These are phyloP conservation scores for Syncephalastrum contaminatum DNA, from an alignment of 371 early-diverging fungal genomes.

Conservation along the genomic window DNA sequence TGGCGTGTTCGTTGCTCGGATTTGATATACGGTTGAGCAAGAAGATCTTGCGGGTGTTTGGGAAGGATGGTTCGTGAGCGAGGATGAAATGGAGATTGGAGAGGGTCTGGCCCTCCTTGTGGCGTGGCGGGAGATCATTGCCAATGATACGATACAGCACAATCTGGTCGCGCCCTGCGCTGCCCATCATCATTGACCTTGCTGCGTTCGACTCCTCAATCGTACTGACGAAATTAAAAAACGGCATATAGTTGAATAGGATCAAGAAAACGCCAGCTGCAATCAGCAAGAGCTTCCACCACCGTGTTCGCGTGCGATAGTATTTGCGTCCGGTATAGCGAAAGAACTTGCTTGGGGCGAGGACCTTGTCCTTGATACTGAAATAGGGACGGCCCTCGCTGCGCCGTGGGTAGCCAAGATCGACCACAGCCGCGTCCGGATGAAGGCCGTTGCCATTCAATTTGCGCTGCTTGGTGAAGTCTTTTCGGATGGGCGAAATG, in stretches of 20 bases:
- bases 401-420: constrained; percentile 14
- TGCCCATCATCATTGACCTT: background rate
- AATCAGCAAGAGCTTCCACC: constrained; percentile 13
- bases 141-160: constrained; percentile 70
- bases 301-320: constrained; percentile 14
- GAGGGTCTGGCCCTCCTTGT: constrained; percentile 66
- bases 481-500: constrained; percentile 2
- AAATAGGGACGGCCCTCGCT: constrained; percentile 15
- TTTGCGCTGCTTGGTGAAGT: constrained; percentile 10
- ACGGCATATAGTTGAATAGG: constrained; percentile 23
- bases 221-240: constrained; percentile 18
- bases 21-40: constrained; percentile 70
- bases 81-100: constrained; percentile 68
- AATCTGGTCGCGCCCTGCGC: constrained; percentile 45
- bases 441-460: constrained; percentile 7
- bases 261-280: constrained; percentile 12
- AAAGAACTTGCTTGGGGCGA: constrained; percentile 13
- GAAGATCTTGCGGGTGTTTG: constrained; percentile 62
- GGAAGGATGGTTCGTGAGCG: constrained; percentile 64
- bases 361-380: constrained; percentile 18
- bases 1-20: constrained; percentile 53
- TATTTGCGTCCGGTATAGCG: constrained; percentile 5
- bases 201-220: background rate
- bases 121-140: constrained; percentile 72
- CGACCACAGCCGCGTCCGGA: constrained; percentile 10